Base-by-base conservation (phyloP, 1,284 basidiomycete genomes). In the Leucoagaricus sp. region DNA sequence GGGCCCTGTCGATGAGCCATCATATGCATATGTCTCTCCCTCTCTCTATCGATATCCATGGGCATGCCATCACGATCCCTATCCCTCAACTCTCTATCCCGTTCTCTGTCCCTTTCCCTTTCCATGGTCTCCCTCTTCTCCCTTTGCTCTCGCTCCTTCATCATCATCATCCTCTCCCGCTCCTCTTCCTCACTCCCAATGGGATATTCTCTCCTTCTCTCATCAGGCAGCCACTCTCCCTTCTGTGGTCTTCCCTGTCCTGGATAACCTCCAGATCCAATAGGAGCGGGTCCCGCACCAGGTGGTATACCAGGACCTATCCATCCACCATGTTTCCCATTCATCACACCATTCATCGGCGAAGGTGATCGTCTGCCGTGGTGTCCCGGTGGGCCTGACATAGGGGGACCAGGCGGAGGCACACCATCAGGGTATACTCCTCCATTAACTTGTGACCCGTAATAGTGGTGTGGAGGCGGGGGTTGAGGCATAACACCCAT, bases 311-410 rank as follows among this genome's bases (percentile, higher is more conserved):
- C 63, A 15, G 58, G 49, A n/a, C 68, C 69, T 51, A 67, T 61
- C 70, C 71, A 71, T 10, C 67, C 68, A 58, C 52, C 58, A 25
- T 55, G 58, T 19, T 48, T 58, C 13, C 71, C 69, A 48, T 70
- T 70, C 3, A 62, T 49, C 29, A 60, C 26, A 17, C 63, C 46
- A 53, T 63, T 64, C 19, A 67, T 63, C 41, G 72, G 71, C 15
- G 72, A 72, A 15, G 67, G 65, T 12, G 71, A 73, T 28, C 69
- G 59, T 21, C 68, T 63, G n/a, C 64, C 64, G 26, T 65, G 67
- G 21, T 50, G 55, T 31, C 55, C 48, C 8, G 34, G 44, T 29
- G 53, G 46, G 5, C 45, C 44, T 31, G 33, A 3, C 28, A 50
- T 15, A 3, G 41, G 23, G 42, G 36, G 33, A 55, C 29, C 29